phyloP scores from a whole-genome alignment of 768 basidiomycete genomes.

The Boletus reticulatus region DNA sequence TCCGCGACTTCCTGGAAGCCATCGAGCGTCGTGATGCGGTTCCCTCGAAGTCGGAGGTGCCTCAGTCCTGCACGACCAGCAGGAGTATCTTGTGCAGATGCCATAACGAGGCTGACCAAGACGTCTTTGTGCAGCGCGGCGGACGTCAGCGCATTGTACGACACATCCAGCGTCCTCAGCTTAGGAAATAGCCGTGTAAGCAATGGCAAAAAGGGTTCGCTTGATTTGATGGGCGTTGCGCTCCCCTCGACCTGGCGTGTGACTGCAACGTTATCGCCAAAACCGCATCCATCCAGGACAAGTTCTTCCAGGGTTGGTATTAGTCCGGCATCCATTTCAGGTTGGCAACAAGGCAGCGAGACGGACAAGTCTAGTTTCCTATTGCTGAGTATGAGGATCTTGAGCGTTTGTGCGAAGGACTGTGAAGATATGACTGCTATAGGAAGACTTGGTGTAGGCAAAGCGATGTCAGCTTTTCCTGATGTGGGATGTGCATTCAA shows the following conservation, averaged over 20 bases:
- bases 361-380: constrained; percentile 68
- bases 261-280: constrained; percentile 58
- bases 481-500: constrained; percentile 1
- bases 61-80: constrained; percentile 52
- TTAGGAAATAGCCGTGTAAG: constrained; percentile 69
- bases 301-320: constrained; percentile 75
- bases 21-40: constrained; percentile 57
- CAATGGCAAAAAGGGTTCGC: constrained; percentile 55
- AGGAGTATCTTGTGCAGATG: constrained; percentile 27
- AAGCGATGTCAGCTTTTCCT: constrained; percentile 42
- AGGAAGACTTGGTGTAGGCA: constrained; percentile 70
- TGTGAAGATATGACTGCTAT: constrained; percentile 59
- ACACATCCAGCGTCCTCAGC: constrained; percentile 65
- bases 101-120: constrained; percentile 51
- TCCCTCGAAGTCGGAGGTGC: constrained; percentile 68
- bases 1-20: constrained; percentile 63
- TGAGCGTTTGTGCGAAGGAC: constrained; percentile 58
- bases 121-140: constrained; percentile 47
- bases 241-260: constrained; percentile 33
- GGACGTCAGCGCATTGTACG: constrained; percentile 68
- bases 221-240: constrained; percentile 43
- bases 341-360: constrained; percentile 42
- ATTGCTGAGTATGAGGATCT: constrained; percentile 56
- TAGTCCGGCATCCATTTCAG: constrained; percentile 35
- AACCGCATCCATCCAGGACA: constrained; percentile 67